Percentiles rank a stretch among this genome's conserved stretches.
Conservation (phyloP, 1,139 yeast species). For the Yamadazyma jaroonii region DNA sequence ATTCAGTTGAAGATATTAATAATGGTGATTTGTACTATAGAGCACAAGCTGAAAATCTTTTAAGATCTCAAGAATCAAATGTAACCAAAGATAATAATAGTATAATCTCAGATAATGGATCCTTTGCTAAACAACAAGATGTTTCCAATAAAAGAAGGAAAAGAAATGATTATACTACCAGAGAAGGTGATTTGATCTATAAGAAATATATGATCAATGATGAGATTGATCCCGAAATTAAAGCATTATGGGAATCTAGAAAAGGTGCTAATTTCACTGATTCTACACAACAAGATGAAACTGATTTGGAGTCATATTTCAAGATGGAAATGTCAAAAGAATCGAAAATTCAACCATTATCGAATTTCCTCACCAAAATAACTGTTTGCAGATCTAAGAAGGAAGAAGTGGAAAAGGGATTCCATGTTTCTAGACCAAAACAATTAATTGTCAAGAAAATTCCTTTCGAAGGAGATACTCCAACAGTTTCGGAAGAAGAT, state of each 20-base stretch:
- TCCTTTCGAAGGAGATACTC: not conserved
- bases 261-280: slow-evolving; percentile 11
- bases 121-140: slow-evolving; percentile 23
- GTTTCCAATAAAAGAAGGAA: slow-evolving; percentile 22
- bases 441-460: slow-evolving; percentile 28
- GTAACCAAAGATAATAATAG: slow-evolving; percentile 2
- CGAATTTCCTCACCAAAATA: not conserved
- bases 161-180: slow-evolving; percentile 40
- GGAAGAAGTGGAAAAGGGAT: slow-evolving; percentile 20
- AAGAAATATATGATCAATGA: slow-evolving; percentile 38
- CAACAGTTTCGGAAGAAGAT: not conserved
- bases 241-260: slow-evolving; percentile 49
- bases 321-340: not conserved
- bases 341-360: not conserved
- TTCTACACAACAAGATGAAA: not conserved
- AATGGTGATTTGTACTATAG: slow-evolving; percentile 16
- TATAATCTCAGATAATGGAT: slow-evolving; percentile 11
- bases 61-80: slow-evolving; percentile 3
- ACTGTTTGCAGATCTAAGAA: slow-evolving; percentile 2
- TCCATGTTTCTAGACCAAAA: slow-evolving; percentile 46
- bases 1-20: slow-evolving; percentile 1
- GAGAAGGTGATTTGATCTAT: slow-evolving; percentile 50
- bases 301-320: slow-evolving; percentile 1
- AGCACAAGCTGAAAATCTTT: slow-evolving; percentile 12
- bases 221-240: slow-evolving; percentile 50